phyloP scores from a whole-genome alignment of 2,329 filamentous ascomycete species.

The Fusarium sp. region DNA sequence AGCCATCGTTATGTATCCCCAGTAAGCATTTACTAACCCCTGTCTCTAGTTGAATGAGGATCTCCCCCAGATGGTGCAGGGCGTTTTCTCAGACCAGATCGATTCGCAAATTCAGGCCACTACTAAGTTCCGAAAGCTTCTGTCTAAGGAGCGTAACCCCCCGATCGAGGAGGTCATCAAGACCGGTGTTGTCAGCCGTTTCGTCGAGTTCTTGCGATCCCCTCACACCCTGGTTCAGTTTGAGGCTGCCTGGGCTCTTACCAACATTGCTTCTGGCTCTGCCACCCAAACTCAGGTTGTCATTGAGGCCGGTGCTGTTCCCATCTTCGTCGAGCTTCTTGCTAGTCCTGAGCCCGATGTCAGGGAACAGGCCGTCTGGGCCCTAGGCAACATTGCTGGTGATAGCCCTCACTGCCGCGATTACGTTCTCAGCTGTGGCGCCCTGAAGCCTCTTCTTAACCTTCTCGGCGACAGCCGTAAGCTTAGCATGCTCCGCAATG shows the following conservation, averaged over 20 bases:
- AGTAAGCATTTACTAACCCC: conserved; percentile 36
- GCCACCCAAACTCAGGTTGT: conserved; percentile 98
- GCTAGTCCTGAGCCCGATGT: conserved; percentile 98
- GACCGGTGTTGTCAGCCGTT: conserved; percentile 96
- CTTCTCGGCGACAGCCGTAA: conserved; percentile 97
- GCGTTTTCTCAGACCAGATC: conserved; percentile 99
- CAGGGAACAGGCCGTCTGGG: conserved; percentile 98
- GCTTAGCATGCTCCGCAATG: conserved; percentile 98
- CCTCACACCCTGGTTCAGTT: conserved; percentile 99
- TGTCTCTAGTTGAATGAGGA: conserved; percentile 87
- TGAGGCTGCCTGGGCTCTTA: conserved; percentile 98
- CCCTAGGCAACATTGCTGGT: conserved; percentile 97
- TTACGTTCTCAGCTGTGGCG: conserved; percentile 92
- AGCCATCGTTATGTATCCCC: conserved; percentile 5
- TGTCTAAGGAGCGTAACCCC: conserved; percentile 98
- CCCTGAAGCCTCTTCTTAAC: conserved; percentile 88
- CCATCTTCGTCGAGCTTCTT: conserved; percentile 97
- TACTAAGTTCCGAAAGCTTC: conserved; percentile 97
- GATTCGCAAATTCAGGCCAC: conserved; percentile 97
- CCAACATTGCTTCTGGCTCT: conserved; percentile 98
- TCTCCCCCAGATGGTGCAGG: conserved; percentile 96
- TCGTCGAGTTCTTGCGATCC: conserved; percentile 97
- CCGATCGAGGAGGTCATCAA: conserved; percentile 99
- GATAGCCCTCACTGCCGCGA: conserved; percentile 98
- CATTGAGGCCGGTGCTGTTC: conserved; percentile 96